Conservation (phyloP, 768 basidiomycete genomes). For the Leccinum imitatum region DNA sequence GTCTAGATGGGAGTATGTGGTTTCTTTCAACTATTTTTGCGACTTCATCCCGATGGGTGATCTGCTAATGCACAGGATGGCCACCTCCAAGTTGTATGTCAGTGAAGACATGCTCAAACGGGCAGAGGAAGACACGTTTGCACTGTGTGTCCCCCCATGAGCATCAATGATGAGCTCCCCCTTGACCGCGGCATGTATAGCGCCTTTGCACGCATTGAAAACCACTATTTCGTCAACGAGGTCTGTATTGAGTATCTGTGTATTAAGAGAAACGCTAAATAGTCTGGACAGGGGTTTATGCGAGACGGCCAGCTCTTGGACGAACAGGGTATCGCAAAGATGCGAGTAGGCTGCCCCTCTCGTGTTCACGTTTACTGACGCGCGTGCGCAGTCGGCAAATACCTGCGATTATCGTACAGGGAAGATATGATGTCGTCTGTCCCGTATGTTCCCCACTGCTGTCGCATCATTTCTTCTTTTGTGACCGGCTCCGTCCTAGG, state of each 20-base stretch:
- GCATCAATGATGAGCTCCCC: slow-evolving; percentile 5
- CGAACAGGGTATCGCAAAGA: slow-evolving; percentile 82
- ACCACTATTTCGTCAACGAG: slow-evolving; percentile 86
- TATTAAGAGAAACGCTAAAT: slow-evolving; percentile 7
- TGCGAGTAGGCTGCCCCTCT: slow-evolving; percentile 44
- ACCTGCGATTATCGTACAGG: slow-evolving; percentile 79
- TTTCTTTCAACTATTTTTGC: neutral
- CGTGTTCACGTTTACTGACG: slow-evolving; percentile 8
- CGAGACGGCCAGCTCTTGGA: slow-evolving; percentile 86
- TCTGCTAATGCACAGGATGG: slow-evolving; percentile 55
- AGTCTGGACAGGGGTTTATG: slow-evolving; percentile 68
- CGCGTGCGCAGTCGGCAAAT: slow-evolving; percentile 71
- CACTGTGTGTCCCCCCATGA: slow-evolving; percentile 51
- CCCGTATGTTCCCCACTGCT: slow-evolving; percentile 49
- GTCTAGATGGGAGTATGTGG: slow-evolving; percentile 85
- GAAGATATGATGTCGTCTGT: slow-evolving; percentile 88
- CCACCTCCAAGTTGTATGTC: slow-evolving; percentile 71
- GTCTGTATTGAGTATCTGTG: slow-evolving; percentile 36
- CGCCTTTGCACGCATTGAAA: slow-evolving; percentile 86
- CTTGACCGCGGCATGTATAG: slow-evolving; percentile 37
- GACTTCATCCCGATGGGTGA: neutral
- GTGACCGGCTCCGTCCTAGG: slow-evolving; percentile 38
- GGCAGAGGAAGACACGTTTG: slow-evolving; percentile 72
- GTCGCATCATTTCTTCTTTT: neutral
- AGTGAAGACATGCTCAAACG: slow-evolving; percentile 66